A percentile compares a stretch with the other conserved stretches of the same genome.
phyloP scores from a whole-genome alignment of 805 yeast genomes.

The Metschnikowia chrysomelidarum region DNA sequence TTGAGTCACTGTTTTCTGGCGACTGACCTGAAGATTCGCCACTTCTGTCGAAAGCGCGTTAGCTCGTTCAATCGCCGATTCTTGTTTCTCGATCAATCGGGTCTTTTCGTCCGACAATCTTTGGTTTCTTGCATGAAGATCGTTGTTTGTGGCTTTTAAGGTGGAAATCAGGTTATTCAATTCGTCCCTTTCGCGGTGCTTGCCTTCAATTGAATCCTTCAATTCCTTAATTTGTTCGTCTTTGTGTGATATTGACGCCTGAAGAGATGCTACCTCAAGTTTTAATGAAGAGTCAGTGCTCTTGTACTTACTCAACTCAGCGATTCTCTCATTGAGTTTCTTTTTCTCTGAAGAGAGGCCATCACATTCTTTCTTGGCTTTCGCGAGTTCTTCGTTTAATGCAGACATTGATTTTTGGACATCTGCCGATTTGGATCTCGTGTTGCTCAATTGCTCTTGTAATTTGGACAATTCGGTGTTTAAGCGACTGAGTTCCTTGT shows the following conservation, averaged over 20 bases:
- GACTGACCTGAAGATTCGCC: slow-evolving; percentile 42
- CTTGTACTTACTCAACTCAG: slow-evolving; percentile 29
- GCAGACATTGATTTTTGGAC: slow-evolving; percentile 4
- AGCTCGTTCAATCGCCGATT: slow-evolving; percentile 30
- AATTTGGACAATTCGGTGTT: slow-evolving; percentile 6
- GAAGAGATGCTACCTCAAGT: slow-evolving; percentile 47
- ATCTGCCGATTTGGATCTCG: slow-evolving; percentile 22
- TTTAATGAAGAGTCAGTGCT: slow-evolving; percentile 45
- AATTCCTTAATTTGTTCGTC: slow-evolving; percentile 41
- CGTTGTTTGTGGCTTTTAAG: slow-evolving; percentile 41
- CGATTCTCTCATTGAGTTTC: slow-evolving; percentile 33
- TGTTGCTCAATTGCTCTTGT: slow-evolving; percentile 5
- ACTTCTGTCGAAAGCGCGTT: slow-evolving; percentile 34
- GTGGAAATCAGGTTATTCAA: slow-evolving; percentile 38
- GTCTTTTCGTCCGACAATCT: slow-evolving; percentile 37
- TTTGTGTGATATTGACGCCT: slow-evolving; percentile 44
- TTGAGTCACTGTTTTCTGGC: slow-evolving; percentile 38
- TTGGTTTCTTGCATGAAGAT: slow-evolving; percentile 35
- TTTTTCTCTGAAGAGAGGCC: slow-evolving; percentile 30
- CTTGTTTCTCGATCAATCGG: slow-evolving; percentile 43
- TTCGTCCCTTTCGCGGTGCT: slow-evolving; percentile 37
- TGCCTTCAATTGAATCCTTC: slow-evolving; percentile 29
- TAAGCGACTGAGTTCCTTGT: slow-evolving; percentile 2
- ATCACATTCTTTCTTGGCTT: slow-evolving; percentile 24
- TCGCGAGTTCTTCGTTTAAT: slow-evolving; percentile 19